These are phyloP conservation scores for Lecanicillium sp. DNA, from an alignment of 2,329 filamentous ascomycete genomes.

Conservation along the genomic window DNA sequence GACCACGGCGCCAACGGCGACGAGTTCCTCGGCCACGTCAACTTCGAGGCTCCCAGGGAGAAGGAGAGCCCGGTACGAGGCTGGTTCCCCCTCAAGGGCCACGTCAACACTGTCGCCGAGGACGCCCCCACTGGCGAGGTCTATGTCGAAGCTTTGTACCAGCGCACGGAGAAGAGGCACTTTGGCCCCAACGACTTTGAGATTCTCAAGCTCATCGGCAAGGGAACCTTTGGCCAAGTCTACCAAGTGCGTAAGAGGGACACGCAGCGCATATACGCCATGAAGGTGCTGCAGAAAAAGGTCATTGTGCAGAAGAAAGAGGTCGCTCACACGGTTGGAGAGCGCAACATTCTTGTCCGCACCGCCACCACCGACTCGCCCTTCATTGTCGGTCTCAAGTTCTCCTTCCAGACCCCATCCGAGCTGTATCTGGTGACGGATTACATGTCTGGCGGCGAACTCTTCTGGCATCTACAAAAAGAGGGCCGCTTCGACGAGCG, in stretches of 20 bases:
- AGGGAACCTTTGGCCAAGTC: slow-evolving; percentile 96
- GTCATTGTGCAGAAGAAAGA: slow-evolving; percentile 99
- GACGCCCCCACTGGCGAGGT: slow-evolving; percentile 81
- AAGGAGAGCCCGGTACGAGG: slow-evolving; percentile 68
- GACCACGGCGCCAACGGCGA: slow-evolving; percentile 75
- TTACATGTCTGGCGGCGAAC: slow-evolving; percentile 97
- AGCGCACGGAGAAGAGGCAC: slow-evolving; percentile 81
- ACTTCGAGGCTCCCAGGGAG: slow-evolving; percentile 63
- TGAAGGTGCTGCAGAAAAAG: slow-evolving; percentile 99
- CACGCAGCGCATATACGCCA: slow-evolving; percentile 91
- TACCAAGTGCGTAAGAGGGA: slow-evolving; percentile 98
- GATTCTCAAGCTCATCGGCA: slow-evolving; percentile 92
- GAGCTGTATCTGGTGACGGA: slow-evolving; percentile 98
- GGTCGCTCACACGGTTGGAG: slow-evolving; percentile 92
- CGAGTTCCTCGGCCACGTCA: slow-evolving; percentile 85
- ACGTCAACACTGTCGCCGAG: slow-evolving; percentile 64
- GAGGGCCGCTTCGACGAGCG: slow-evolving; percentile 93
- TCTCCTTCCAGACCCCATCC: slow-evolving; percentile 95
- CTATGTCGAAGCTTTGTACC: slow-evolving; percentile 78
- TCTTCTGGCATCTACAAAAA: slow-evolving; percentile 98
- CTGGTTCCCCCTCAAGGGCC: slow-evolving; percentile 78
- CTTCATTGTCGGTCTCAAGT: slow-evolving; percentile 96
- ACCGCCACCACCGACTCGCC: slow-evolving; percentile 94
- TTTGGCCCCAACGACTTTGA: slow-evolving; percentile 95
- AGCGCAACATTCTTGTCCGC: slow-evolving; percentile 93